These are phyloP conservation scores for Ganoderma multipileum DNA, from an alignment of 1,284 basidiomycete species.

Conservation along the genomic window DNA sequence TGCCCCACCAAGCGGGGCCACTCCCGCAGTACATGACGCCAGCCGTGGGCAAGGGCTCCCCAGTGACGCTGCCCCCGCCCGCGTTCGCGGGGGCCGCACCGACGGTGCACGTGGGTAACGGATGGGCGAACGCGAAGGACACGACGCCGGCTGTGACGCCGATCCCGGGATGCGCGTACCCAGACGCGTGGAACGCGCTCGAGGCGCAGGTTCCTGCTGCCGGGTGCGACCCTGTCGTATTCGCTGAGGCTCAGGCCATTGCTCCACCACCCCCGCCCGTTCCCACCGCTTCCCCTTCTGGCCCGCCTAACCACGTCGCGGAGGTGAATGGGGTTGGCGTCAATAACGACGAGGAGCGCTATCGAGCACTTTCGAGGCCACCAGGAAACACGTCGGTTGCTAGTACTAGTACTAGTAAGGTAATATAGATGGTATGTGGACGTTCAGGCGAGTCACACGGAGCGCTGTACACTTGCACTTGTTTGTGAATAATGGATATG, in stretches of 20 bases:
- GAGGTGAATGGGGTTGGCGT: not conserved
- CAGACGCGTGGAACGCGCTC: conserved; percentile 52
- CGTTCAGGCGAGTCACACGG: not conserved
- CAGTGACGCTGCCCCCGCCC: conserved; percentile 65
- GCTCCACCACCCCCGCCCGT: not conserved
- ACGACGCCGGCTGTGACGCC: conserved; percentile 58
- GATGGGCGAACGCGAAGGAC: conserved; percentile 76
- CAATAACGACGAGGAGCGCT: not conserved
- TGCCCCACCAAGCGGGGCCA: conserved; percentile 44
- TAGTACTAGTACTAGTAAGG: not conserved
- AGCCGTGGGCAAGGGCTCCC: conserved; percentile 65
- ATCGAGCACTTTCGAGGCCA: not conserved
- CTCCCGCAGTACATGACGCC: conserved; percentile 61
- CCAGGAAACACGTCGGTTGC: not conserved
- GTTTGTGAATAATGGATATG: not conserved
- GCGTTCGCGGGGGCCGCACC: conserved; percentile 53
- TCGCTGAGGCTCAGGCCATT: not conserved
- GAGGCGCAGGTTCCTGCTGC: conserved; percentile 33
- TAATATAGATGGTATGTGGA: not conserved
- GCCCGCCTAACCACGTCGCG: not conserved
- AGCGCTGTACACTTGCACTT: not conserved
- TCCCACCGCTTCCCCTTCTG: not conserved
- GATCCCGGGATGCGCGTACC: conserved; percentile 70
- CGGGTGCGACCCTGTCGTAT: conserved; percentile 23
- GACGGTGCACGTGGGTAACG: conserved; percentile 63